Base-by-base conservation (phyloP, 148 eudicot species). In the Euryodendron excelsum region DNA sequence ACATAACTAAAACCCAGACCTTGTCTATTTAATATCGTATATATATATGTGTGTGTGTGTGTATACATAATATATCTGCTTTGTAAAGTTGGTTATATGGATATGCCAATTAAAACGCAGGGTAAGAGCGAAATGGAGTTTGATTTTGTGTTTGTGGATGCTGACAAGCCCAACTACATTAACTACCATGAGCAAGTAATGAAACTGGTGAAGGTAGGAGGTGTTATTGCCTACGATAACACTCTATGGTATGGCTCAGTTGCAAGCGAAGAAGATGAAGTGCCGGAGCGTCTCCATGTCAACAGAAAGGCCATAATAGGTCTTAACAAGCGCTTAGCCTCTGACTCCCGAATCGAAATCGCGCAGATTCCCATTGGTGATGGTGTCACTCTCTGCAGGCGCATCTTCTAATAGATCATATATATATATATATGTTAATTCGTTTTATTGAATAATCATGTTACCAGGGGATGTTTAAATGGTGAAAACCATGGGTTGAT, bases 191-290 rank as follows among this genome's bases (percentile, higher is more conserved):
- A 73, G 41, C 27, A 50, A 17, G 61, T 56, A 0, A 4, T 73
- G 23, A 31, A 53, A 56, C 65, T 73, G 18, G 67, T 58, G 7
- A 75, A 58, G 68, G 61, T 75, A 33, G 65, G 66, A 60, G 67
- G 78, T 13, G 47, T 75, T 4, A 56, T 75, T 59, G 69, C 78
- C 12, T 76, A 76, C 36, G 78, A 76, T 50, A 76, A 62, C 56
- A 62, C 78, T 10, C 70, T 76, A 18, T 76, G 58, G 78, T 47
- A 15, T 28, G 56, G 59, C 31, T 25, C 78, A 1, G 59, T 76
- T 76, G 78, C 56, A 20, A 20, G 28, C 1, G 17, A 10, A 7
- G 72, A 67, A 41, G 25, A 23, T 7, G 72, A 67, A 21, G 72
- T 39, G 17, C 30, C 31, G 21, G 12, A 67, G 31, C 30, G 4